phyloP scores from a whole-genome alignment of 2,329 filamentous ascomycete genomes.

The Coccinonectria pachysandricola region DNA sequence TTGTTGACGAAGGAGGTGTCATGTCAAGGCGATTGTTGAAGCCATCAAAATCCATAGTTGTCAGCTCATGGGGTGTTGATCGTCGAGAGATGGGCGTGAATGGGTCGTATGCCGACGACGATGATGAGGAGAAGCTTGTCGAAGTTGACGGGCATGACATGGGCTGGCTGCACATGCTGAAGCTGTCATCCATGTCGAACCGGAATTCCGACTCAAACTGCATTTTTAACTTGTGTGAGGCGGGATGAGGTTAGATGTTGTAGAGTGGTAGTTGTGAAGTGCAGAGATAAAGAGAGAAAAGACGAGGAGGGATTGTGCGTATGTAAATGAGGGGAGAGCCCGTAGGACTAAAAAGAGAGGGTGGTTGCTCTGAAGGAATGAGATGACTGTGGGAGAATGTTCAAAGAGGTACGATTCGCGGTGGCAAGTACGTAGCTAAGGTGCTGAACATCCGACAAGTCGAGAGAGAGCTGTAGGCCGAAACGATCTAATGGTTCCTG shows the following conservation, averaged over 20 bases:
- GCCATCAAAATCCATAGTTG: conserved; percentile 28
- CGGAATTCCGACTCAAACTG: conserved; percentile 29
- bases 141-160: conserved; percentile 26
- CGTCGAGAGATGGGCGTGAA: conserved; percentile 35
- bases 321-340: not conserved
- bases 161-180: conserved; percentile 26
- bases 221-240: conserved; percentile 22
- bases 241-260: conserved; percentile 4
- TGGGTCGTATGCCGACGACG: conserved; percentile 31
- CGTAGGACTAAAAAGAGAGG: not conserved
- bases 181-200: conserved; percentile 31
- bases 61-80: conserved; percentile 30
- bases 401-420: no score
- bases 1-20: conserved; percentile 25
- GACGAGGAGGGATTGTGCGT: conserved; percentile 2
- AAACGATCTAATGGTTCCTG: conserved; percentile 16
- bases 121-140: conserved; percentile 30
- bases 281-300: no score
- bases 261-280: no score
- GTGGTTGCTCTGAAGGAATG: not conserved
- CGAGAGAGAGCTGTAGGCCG: conserved; percentile 6
- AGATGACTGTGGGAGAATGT: no score
- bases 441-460: conserved; percentile 9
- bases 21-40: conserved; percentile 23
- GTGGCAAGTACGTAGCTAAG: no score